Base-by-base conservation (phyloP, 768 basidiomycete species). In the Mycena kentingensis region DNA sequence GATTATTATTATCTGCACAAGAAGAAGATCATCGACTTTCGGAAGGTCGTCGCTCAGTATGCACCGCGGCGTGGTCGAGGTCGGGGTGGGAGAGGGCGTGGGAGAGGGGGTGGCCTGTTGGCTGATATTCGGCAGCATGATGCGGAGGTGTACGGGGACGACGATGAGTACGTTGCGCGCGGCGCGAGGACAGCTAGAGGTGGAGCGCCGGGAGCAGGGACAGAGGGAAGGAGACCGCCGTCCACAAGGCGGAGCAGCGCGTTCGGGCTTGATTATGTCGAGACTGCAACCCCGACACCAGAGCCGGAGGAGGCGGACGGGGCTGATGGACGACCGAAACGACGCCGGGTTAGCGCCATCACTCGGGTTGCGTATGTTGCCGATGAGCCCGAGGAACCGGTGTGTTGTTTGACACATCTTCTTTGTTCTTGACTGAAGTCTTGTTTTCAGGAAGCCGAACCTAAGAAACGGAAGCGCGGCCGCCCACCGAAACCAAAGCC, bases 1-100 rank as follows among this genome's bases (percentile, higher is more conserved):
- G 82, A 87, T 43, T 96, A 84, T 70, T 98, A 98, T 70, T 98
- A 98, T 68, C 75, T 96, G 45, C 90, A 94, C 73, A 98, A 98
- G 79, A 93, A 93, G 72, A 80, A 79, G 61, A 70, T 79, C 31
- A 90, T 94, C 64, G 88, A 94, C 70, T 95, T 93, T 71, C 83
- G 90, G 50, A 82, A 85, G 59, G 83, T 88, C 15, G 77, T 92
- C 21, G 73, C 83, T 41, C 81, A 80, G 60, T 80, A 82, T 57
- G 85, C 82, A 13, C 80, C 83, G 1, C 83, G 80, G 63, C 79
- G 87, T 36, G 81, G 78, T 60, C 77, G 86, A 46, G 73, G 82
- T 26, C 77, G 79, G 31, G 75, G 75, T 48, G 83, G 80, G 46
- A 90, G 87, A 72, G 85, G 85, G 72, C 31, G 10, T 32, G 31